Percentiles rank a stretch among this genome's conserved stretches.
Conservation (phyloP, 169 alveolate species). For the Plasmodium adleri region DNA sequence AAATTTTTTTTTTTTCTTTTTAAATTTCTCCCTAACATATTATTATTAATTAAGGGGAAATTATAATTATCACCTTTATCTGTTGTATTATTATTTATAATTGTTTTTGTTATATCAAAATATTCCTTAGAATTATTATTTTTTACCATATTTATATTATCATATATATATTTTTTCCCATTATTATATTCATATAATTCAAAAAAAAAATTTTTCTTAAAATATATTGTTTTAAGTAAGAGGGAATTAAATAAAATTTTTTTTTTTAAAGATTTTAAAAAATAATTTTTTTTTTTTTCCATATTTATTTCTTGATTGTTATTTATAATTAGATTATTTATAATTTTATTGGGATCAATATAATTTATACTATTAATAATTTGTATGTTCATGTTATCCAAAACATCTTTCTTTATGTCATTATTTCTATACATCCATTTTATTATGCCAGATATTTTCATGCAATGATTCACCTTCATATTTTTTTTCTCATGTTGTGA, state of each 20-base stretch:
- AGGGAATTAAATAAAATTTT: conserved; percentile 56
- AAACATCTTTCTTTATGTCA: conserved; percentile 48
- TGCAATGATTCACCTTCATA: conserved; percentile 20
- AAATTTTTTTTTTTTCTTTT: neutral
- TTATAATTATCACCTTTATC: neutral
- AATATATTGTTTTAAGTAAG: conserved; percentile 27
- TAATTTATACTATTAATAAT: conserved; percentile 58
- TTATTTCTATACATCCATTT: conserved; percentile 28
- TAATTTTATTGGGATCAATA: conserved; percentile 63
- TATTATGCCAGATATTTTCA: conserved; percentile 62
- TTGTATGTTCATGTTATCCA: conserved; percentile 69
- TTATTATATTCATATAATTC: conserved; percentile 44
- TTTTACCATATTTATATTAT: neutral
- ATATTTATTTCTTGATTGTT: conserved; percentile 27
- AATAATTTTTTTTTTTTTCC: neutral
- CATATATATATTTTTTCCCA: neutral
- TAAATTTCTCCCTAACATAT: neutral
- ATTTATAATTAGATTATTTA: conserved; percentile 35
- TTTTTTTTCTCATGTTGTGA: conserved; percentile 38
- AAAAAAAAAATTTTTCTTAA: conserved; percentile 9
- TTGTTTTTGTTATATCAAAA: neutral
- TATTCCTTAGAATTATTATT: neutral
- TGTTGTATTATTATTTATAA: too few species aligned
- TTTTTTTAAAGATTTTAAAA: conserved; percentile 58
- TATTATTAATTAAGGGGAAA: neutral